Evolutionary conservation across 2,329 filamentous ascomycete species (phyloP), one percentile per base, ranked within the genome.

Genomic region (Didymella pomorum): DNA sequence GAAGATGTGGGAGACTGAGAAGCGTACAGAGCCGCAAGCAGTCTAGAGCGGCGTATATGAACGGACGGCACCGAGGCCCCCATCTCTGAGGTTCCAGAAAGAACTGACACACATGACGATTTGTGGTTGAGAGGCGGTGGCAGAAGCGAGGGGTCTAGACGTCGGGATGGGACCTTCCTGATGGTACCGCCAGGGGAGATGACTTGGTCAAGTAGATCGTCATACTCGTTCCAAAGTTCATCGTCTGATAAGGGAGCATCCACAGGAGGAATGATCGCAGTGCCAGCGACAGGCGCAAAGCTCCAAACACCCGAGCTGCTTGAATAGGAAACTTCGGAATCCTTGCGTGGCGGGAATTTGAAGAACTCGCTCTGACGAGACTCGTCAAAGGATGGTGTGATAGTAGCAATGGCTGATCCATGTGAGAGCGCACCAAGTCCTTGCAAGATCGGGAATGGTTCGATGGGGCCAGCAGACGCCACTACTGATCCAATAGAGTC

Each of bases 151-250:
- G 69, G 66, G n/a, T 68, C 63, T 28, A 64, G 63, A n/a, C 58
- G 64, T 20, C 60, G 64, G 7, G 41, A 23, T 20, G 41, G 16
- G 33, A 59, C 28, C 39, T 60, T 64, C 18, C 33, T 39, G n/a
- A 45, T 29, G 8, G 56, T 58, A 21, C 56, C 56, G 10, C 56
- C 56, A 12, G 56, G 56, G 4, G 83, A 84, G 48, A 86, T 83
- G 11, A 87, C 83, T 56, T 91, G 88, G 51, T 91, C 90, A 52
- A 97, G 85, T 12, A 97, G 80, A 68, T 97, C 94, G 65, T 98
- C 89, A 71, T 96, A 97, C 76, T 96, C 94, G 50, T 93, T 89
- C 94, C 94, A 98, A 1, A 97, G 85, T 71, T 97, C 94, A 68
- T 97, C 94, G 64, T 96, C 91, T 1, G 81, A 86, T 4, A 89